Evolutionary conservation across 2,329 filamentous ascomycete species (phyloP), one percentile per base, ranked within the genome.

Genomic region (Aureobasidium sp.): DNA sequence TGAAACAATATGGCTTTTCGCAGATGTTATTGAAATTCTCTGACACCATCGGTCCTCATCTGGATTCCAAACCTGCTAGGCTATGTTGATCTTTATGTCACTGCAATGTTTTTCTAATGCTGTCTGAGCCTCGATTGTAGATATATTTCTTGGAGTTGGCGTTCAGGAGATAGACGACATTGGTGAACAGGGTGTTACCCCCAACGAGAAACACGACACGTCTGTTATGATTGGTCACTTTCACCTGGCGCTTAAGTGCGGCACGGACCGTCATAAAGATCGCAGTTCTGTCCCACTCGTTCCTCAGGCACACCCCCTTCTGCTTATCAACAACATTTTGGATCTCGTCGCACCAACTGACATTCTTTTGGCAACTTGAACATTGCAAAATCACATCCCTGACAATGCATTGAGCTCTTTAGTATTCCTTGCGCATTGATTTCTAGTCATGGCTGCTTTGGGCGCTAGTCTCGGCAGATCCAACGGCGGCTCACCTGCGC

Each of bases 401-500:
- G 13, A 25, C 6, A 8, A 57, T 57, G 37, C 6, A 36, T 27
- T 57, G 53, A 57, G 30, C 13, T 32, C 30, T 32, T 2, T 1
- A 32, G 6, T 9, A 32, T 42, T 21, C 6, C 36, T 34, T n/a
- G 3, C 3, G 29, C 27, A 34, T 32, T 41, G 1, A 34, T 9
- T 8, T 5, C 8, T n/a, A 8, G 39, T 25, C 10, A 58, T 58
- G 54, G 42, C 54, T 58, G 32, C 54, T 5, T 32, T 39, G 32
- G 54, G 36, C 42, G 42, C 54, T 48, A 9, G 30, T 39, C 47
- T 44, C 27, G 16, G 30, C 29, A 45, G n/a, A 21, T 45, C 48
- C 37, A 61, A 61, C 59, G 59, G 48, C 48, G 48, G 41, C 42
- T 49, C 47, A 36, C 48, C 37, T 36, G 29, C 48, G 41, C 61